Percentiles rank a stretch among this genome's conserved stretches.
Evolutionary conservation across 371 early-diverging fungal species (phyloP).

Genomic region (Nematocida sp.): DNA sequence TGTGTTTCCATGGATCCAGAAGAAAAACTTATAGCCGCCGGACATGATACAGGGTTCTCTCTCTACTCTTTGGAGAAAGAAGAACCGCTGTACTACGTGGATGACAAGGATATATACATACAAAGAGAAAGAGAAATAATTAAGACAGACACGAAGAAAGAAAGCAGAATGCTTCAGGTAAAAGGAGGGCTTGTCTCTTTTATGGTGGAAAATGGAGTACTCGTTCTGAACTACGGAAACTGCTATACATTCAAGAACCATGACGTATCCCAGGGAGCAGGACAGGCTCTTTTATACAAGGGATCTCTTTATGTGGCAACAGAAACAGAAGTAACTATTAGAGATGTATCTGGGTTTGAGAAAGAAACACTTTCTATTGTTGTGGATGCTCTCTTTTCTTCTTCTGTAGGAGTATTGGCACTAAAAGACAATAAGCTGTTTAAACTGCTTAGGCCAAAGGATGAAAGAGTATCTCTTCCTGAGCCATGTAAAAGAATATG

Average conservation of each 20-base stretch:
- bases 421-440: slow-evolving; percentile 21
- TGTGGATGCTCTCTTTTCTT: slow-evolving; percentile 21
- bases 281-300: slow-evolving; percentile 7
- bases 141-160: slow-evolving; percentile 20
- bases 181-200: background rate
- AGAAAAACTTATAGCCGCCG: slow-evolving; percentile 68
- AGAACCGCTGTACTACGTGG: slow-evolving; percentile 76
- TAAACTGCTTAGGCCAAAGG: slow-evolving; percentile 4
- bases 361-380: slow-evolving; percentile 8
- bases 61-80: slow-evolving; percentile 91
- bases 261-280: slow-evolving; percentile 14
- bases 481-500: background rate
- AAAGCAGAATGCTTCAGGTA: background rate
- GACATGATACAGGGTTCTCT: slow-evolving; percentile 88
- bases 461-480: slow-evolving; percentile 14
- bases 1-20: slow-evolving; percentile 76
- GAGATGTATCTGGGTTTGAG: slow-evolving; percentile 49
- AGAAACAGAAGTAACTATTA: slow-evolving; percentile 28
- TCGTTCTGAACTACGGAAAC: slow-evolving; percentile 42
- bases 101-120: slow-evolving; percentile 23
- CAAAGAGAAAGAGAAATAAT: slow-evolving; percentile 27
- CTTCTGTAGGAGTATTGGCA: slow-evolving; percentile 11
- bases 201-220: slow-evolving; percentile 12
- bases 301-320: slow-evolving; percentile 1
- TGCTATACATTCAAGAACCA: slow-evolving; percentile 2